phyloP scores from a whole-genome alignment of 805 yeast species.

The Wickerhamomyces xylosicus region DNA sequence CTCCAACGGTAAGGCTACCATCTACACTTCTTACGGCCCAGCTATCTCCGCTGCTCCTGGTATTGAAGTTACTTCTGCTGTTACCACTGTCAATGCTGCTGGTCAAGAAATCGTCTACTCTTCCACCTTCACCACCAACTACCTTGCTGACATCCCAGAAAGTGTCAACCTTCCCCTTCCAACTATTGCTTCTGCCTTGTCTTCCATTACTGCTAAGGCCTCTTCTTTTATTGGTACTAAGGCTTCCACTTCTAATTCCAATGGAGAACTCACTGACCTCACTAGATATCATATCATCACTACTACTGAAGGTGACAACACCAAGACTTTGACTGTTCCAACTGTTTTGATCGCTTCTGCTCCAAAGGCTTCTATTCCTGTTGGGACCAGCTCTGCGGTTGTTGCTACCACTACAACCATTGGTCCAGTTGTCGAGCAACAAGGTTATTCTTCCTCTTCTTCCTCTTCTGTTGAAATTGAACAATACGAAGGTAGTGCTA shows the following conservation, averaged over 20 bases:
- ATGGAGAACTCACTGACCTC: conserved; percentile 51
- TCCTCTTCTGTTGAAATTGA: neutral
- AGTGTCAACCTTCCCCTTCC: neutral
- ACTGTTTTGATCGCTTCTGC: neutral
- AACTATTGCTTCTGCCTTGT: neutral
- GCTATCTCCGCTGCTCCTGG: conserved; percentile 4
- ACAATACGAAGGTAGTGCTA: conserved; percentile 35
- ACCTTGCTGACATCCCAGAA: conserved; percentile 4
- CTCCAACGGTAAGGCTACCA: conserved; percentile 3
- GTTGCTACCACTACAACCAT: conserved; percentile 1
- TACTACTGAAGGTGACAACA: neutral
- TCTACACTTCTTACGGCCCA: conserved; percentile 15
- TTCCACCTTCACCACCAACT: neutral
- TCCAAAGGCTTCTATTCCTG: neutral
- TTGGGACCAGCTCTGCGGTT: neutral
- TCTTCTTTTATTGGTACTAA: conserved; percentile 3
- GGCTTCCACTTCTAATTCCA: conserved; percentile 19
- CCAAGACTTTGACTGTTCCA: neutral
- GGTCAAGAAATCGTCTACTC: conserved; percentile 4
- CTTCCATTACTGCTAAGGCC: conserved; percentile 2
- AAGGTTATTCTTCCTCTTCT: neutral
- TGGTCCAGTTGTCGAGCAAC: neutral
- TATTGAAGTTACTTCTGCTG: conserved; percentile 1
- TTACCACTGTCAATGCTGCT: conserved; percentile 3
- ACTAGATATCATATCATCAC: conserved; percentile 91